A percentile compares a stretch with the other conserved stretches of the same genome.
phyloP scores from a whole-genome alignment of 352 stramenopile species.

The Phytopythium delawarense region DNA sequence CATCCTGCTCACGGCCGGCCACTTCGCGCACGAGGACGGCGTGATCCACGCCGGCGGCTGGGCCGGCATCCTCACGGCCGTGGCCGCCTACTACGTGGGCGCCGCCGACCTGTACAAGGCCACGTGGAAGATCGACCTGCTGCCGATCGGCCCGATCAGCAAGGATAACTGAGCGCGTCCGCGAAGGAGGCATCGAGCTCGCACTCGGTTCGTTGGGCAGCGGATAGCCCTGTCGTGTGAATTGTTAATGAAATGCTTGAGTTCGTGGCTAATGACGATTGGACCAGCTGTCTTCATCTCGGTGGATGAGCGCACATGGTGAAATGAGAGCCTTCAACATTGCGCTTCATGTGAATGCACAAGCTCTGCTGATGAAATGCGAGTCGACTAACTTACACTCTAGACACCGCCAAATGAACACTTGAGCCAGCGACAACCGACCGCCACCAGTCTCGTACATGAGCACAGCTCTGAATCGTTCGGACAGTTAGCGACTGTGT shows the following conservation, averaged over 20 bases:
- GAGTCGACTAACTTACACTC: neutral
- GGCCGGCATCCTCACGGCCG: neutral
- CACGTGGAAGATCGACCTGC: constrained; percentile 6
- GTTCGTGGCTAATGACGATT: neutral
- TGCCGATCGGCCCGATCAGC: neutral
- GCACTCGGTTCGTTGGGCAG: neutral
- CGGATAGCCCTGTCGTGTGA: neutral
- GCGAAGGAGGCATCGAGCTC: neutral
- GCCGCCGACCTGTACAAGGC: constrained; percentile 6
- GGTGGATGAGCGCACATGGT: neutral
- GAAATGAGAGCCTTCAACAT: neutral
- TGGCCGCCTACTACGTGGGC: constrained; percentile 3
- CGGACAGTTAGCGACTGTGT: neutral
- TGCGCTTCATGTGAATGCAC: neutral
- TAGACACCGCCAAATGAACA: neutral
- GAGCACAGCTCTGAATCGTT: neutral
- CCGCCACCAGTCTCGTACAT: no score
- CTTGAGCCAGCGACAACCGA: neutral
- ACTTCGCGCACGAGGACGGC: constrained; percentile 3
- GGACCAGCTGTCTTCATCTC: neutral
- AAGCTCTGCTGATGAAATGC: neutral
- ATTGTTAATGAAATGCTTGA: neutral
- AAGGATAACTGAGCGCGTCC: neutral
- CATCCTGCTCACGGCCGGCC: constrained; percentile 4
- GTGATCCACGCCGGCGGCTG: neutral